Conservation (phyloP, 192 early-diverging fungal species). For the Phycomyces nitens region DNA sequence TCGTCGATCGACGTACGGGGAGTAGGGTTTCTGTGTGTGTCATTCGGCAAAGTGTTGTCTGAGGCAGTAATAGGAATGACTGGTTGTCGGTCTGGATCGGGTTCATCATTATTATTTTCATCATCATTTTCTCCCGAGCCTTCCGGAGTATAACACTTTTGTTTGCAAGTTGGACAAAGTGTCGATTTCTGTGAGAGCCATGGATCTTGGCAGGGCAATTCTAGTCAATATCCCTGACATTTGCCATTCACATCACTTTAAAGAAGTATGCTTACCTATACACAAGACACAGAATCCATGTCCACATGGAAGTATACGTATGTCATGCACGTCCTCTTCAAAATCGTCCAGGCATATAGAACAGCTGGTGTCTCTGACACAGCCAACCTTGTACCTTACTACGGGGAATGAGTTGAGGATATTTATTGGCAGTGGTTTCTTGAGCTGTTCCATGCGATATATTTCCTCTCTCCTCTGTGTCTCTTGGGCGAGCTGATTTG, state of each 20-base stretch:
- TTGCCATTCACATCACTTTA: not conserved
- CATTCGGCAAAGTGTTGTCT: too few relatives aligned
- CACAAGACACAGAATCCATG: slow-evolving; percentile 38
- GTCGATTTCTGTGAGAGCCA: slow-evolving; percentile 34
- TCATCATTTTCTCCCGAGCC: too few relatives aligned
- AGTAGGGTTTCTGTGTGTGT: too few relatives aligned
- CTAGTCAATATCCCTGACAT: not conserved
- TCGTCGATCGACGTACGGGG: too few relatives aligned
- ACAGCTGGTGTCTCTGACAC: slow-evolving; percentile 31
- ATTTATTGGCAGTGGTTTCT: slow-evolving; percentile 21
- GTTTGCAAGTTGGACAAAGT: slow-evolving; percentile 31
- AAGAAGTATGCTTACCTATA: slow-evolving; percentile 24
- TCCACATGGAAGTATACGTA: slow-evolving; percentile 34
- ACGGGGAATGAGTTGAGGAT: slow-evolving; percentile 29
- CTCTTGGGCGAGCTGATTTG: too few relatives aligned
- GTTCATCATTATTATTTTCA: too few relatives aligned
- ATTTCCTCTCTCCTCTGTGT: too few relatives aligned
- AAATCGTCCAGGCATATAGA: slow-evolving; percentile 38
- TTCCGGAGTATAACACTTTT: slow-evolving; percentile 23
- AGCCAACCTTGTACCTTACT: slow-evolving; percentile 10
- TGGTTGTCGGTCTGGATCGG: too few relatives aligned
- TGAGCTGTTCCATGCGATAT: too few relatives aligned
- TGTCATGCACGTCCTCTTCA: slow-evolving; percentile 11
- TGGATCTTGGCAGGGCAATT: slow-evolving; percentile 16
- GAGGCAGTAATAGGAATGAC: too few relatives aligned